Percentiles rank a stretch among this genome's conserved stretches.
Conservation (phyloP, 1,139 yeast species). For the Candida gigantensis region DNA sequence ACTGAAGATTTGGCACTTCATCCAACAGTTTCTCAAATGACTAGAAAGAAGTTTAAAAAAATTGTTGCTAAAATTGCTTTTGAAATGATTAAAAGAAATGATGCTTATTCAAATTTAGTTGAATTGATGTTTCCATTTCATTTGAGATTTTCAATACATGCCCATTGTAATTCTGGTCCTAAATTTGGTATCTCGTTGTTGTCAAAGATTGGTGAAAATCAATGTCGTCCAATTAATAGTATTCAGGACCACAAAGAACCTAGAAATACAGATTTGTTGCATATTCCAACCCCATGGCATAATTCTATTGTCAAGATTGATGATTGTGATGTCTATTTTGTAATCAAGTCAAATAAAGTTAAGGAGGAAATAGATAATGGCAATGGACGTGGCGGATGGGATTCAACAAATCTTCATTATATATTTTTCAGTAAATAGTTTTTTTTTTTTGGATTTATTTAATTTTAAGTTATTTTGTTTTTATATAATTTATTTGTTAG, state of each 20-base stretch:
- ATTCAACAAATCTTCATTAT: slow-evolving; percentile 17
- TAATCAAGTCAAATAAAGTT: slow-evolving; percentile 31
- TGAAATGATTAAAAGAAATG: slow-evolving; percentile 64
- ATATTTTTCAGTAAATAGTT: slow-evolving; percentile 13
- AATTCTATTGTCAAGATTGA: slow-evolving; percentile 51
- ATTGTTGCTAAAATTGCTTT: slow-evolving; percentile 55
- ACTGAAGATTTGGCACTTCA: slow-evolving; percentile 52
- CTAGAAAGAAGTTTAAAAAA: slow-evolving; percentile 53
- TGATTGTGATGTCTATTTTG: slow-evolving; percentile 24
- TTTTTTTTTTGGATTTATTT: no score
- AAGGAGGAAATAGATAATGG: slow-evolving; percentile 25
- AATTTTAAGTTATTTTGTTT: no score
- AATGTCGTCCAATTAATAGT: slow-evolving; percentile 39
- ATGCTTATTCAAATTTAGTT: slow-evolving; percentile 63
- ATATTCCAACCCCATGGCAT: slow-evolving; percentile 71
- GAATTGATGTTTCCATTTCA: slow-evolving; percentile 62
- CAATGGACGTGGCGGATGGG: slow-evolving; percentile 28
- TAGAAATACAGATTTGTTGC: slow-evolving; percentile 46
- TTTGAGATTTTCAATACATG: slow-evolving; percentile 60
- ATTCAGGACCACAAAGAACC: slow-evolving; percentile 32
- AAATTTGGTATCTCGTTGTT: slow-evolving; percentile 57
- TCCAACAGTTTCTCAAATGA: slow-evolving; percentile 34
- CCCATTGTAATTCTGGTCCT: slow-evolving; percentile 59
- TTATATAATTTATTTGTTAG: no score
- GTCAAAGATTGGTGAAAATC: slow-evolving; percentile 28